Percentiles rank a stretch among this genome's conserved stretches.
phyloP scores from a whole-genome alignment of 2,329 filamentous ascomycete species.

The Macrophomina phaseolina region DNA sequence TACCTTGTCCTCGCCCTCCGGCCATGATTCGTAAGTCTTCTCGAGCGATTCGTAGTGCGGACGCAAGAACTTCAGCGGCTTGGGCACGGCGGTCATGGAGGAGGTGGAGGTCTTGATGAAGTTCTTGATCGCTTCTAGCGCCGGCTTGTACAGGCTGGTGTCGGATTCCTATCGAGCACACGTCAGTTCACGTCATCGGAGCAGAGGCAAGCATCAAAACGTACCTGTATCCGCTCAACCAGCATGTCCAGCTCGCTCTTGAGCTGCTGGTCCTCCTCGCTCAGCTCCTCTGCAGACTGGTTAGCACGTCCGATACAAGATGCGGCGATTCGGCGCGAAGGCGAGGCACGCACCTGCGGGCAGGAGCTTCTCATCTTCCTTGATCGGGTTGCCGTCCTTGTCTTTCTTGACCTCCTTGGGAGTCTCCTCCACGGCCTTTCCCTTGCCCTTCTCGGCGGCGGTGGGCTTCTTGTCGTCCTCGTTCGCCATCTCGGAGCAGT shows the following conservation, averaged over 20 bases:
- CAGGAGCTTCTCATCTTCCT: constrained; percentile 77
- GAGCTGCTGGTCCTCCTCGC: constrained; percentile 96
- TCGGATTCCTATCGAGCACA: constrained; percentile 69
- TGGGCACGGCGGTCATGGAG: constrained; percentile 98
- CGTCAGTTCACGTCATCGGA: constrained; percentile 8
- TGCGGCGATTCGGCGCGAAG: constrained; percentile 2
- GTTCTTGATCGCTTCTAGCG: constrained; percentile 94
- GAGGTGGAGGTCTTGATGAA: constrained; percentile 99
- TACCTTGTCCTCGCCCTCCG: constrained; percentile 81
- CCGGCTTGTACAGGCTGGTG: constrained; percentile 84
- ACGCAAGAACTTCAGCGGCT: constrained; percentile 96
- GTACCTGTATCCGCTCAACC: constrained; percentile 88
- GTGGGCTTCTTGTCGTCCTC: constrained; percentile 86
- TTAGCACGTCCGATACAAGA: constrained; percentile 5
- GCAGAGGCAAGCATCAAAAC: constrained; percentile 11
- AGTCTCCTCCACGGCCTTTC: constrained; percentile 76
- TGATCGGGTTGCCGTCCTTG: constrained; percentile 72
- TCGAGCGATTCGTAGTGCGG: constrained; percentile 93
- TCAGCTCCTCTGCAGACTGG: constrained; percentile 76
- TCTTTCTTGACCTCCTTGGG: constrained; percentile 65
- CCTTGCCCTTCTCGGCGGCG: constrained; percentile 93
- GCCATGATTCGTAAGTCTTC: constrained; percentile 89
- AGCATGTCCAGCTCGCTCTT: constrained; percentile 99
- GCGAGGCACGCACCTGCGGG: constrained; percentile 58
- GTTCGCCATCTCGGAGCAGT: constrained; percentile 71